Percentiles rank a stretch among this genome's conserved stretches.
Conservation (phyloP, 257 asterid genomes). For the Forsythia suspensa region DNA sequence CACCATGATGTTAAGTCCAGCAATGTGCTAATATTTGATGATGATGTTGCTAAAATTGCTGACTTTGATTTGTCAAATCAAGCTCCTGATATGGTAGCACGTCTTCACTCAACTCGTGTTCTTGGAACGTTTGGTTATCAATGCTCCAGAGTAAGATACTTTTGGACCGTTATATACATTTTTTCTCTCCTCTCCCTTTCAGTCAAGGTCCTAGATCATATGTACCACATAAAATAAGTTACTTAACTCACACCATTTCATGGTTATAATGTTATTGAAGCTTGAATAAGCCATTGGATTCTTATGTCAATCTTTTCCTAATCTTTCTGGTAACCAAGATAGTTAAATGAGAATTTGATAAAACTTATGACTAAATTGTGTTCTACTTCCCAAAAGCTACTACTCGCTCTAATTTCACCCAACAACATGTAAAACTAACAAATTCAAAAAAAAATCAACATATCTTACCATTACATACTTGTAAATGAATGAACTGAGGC, state of each 20-base stretch:
- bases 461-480: too few relatives aligned
- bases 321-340: neutral
- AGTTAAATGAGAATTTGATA: neutral
- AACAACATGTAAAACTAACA: too few relatives aligned
- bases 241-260: neutral
- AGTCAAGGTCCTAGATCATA: neutral
- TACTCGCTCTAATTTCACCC: too few relatives aligned
- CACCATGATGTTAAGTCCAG: slow-evolving; percentile 93
- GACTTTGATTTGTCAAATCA: slow-evolving; percentile 87
- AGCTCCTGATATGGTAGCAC: slow-evolving; percentile 95
- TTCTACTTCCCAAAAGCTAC: too few relatives aligned
- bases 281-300: neutral
- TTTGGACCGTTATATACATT: neutral
- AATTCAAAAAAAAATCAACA: too few relatives aligned
- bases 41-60: slow-evolving; percentile 78
- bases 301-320: neutral
- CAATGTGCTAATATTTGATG: slow-evolving; percentile 77
- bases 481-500: too few relatives aligned
- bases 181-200: neutral
- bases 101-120: slow-evolving; percentile 92
- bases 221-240: neutral
- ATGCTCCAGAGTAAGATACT: slow-evolving; percentile 80
- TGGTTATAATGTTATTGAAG: neutral
- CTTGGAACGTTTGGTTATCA: slow-evolving; percentile 96
- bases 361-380: neutral